Evolutionary conservation across 352 stramenopile genomes (phyloP).

Genomic region (Phytophthora syringae): DNA sequence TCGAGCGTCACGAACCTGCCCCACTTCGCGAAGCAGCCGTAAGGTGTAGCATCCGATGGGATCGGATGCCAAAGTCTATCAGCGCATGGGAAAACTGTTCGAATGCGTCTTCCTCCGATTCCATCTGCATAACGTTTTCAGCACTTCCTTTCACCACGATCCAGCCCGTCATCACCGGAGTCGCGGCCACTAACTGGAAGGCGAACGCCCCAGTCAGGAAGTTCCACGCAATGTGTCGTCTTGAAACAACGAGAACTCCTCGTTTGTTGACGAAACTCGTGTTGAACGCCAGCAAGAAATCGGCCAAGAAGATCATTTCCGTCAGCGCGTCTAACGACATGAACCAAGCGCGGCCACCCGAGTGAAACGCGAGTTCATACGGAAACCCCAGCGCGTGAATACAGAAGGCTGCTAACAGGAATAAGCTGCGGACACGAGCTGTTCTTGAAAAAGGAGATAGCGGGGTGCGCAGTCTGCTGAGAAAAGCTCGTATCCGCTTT

Average conservation of each 20-base stretch:
- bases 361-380: conserved; percentile 44
- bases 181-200: conserved; percentile 22
- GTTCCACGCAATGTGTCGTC: conserved; percentile 39
- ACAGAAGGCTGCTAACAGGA: conserved; percentile 29
- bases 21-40: conserved; percentile 30
- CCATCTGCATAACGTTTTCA: background rate
- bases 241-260: conserved; percentile 39
- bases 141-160: background rate
- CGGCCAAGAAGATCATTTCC: conserved; percentile 42
- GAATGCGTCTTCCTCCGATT: conserved; percentile 9
- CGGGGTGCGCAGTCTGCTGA: conserved; percentile 7
- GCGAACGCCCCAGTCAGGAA: conserved; percentile 38
- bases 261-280: conserved; percentile 48
- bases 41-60: conserved; percentile 39
- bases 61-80: conserved; percentile 30
- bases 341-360: conserved; percentile 2
- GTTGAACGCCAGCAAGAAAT: conserved; percentile 57
- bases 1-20: conserved; percentile 26
- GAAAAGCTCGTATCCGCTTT: conserved; percentile 12
- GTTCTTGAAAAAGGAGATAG: conserved; percentile 26
- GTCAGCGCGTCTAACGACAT: conserved; percentile 14
- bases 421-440: conserved; percentile 28
- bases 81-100: conserved; percentile 15
- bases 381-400: conserved; percentile 42
- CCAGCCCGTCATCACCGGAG: conserved; percentile 10